Percentiles rank a stretch among this genome's conserved stretches.
Evolutionary conservation across 2,329 filamentous ascomycete species (phyloP).

Genomic region (Atkinsonella hypoxylon): DNA sequence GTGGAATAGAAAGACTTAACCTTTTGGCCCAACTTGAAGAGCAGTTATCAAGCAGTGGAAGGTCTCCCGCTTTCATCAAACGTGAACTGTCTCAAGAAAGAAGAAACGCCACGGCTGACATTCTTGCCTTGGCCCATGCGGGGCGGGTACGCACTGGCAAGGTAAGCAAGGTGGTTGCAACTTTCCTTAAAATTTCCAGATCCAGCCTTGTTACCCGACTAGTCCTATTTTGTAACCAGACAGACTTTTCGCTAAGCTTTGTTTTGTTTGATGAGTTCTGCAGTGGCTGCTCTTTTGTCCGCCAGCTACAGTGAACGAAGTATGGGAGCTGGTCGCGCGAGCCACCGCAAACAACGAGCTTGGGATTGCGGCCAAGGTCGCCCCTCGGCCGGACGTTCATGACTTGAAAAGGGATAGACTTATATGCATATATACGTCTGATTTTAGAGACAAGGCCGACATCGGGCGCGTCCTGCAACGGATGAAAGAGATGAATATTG

Average conservation of each 20-base stretch:
- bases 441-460: constrained; percentile 60
- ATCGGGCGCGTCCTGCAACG: constrained; percentile 53
- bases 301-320: constrained; percentile 39
- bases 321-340: constrained; percentile 55
- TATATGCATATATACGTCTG: constrained; percentile 66
- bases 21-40: constrained; percentile 37
- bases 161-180: constrained; percentile 23
- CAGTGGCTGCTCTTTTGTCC: constrained; percentile 66
- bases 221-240: too few relatives aligned
- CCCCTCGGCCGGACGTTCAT: constrained; percentile 37
- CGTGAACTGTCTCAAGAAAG: constrained; percentile 38
- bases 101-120: constrained; percentile 35
- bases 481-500: constrained; percentile 50
- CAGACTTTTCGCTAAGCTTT: too few relatives aligned
- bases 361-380: constrained; percentile 61
- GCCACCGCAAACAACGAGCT: constrained; percentile 58
- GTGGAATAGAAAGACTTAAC: constrained; percentile 38
- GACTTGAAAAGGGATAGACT: constrained; percentile 35
- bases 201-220: neutral
- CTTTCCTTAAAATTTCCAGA: neutral
- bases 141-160: constrained; percentile 54
- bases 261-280: neutral
- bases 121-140: constrained; percentile 49
- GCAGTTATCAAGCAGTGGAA: constrained; percentile 27
- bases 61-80: constrained; percentile 24